Evolutionary conservation across 371 early-diverging fungal genomes (phyloP).

Genomic region (Ordospora pajunii): DNA sequence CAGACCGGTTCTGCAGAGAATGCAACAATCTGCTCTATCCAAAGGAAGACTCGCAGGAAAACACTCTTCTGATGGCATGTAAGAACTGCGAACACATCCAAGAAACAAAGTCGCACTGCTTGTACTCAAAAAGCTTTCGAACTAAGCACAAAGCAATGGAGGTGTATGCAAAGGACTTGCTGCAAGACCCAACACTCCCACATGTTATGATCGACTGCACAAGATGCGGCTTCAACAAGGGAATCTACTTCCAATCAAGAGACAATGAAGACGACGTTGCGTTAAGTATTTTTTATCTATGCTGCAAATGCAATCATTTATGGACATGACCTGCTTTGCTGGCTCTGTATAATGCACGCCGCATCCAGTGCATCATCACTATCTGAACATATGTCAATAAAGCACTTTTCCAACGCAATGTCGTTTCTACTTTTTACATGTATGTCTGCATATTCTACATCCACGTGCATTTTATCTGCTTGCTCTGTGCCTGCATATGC

Average conservation of each 20-base stretch:
- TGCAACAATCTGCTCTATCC: conserved; percentile 90
- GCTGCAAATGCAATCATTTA: conserved; percentile 63
- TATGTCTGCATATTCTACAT: too few species aligned
- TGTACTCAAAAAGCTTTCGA: conserved; percentile 66
- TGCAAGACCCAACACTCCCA: conserved; percentile 71
- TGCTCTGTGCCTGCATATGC: too few species aligned
- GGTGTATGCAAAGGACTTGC: conserved; percentile 68
- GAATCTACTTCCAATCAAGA: conserved; percentile 79
- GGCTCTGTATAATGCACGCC: too few species aligned
- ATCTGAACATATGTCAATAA: not conserved
- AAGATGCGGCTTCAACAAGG: conserved; percentile 65
- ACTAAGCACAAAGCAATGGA: conserved; percentile 54
- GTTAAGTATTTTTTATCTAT: conserved; percentile 81
- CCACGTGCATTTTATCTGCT: too few species aligned
- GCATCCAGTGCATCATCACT: not conserved
- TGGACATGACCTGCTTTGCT: conserved; percentile 15
- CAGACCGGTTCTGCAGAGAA: conserved; percentile 60
- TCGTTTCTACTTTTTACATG: too few species aligned
- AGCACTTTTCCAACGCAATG: too few species aligned
- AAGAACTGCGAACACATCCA: conserved; percentile 81
- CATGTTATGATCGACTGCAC: conserved; percentile 65
- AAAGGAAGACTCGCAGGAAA: conserved; percentile 69
- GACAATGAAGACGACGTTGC: conserved; percentile 72
- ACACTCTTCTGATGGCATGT: conserved; percentile 73
- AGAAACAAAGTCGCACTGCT: conserved; percentile 69